phyloP scores from a whole-genome alignment of 805 yeast species.

The Myxozyma neotropica region DNA sequence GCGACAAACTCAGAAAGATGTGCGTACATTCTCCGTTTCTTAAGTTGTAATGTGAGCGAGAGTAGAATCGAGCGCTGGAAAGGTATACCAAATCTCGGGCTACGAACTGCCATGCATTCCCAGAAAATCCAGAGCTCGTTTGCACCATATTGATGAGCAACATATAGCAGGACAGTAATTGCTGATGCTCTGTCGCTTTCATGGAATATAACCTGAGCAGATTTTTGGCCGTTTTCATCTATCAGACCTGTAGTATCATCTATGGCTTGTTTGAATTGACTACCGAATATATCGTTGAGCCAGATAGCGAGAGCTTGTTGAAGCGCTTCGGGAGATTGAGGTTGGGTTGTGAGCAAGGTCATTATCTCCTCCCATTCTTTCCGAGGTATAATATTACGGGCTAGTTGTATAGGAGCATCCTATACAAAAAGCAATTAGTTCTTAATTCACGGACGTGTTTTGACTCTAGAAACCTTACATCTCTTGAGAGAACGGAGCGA shows the following conservation, averaged over 20 bases:
- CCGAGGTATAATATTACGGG: neutral
- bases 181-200: neutral
- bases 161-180: neutral
- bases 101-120: neutral
- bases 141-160: slow-evolving; percentile 1
- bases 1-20: slow-evolving; percentile 3
- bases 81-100: neutral
- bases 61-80: neutral
- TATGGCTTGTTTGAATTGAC: neutral
- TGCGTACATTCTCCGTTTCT: neutral
- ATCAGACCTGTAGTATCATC: neutral
- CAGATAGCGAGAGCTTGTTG: neutral
- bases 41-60: neutral
- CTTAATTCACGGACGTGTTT: too few relatives aligned
- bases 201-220: neutral
- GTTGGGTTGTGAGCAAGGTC: neutral
- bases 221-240: neutral
- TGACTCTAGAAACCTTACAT: too few relatives aligned
- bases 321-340: neutral
- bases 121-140: slow-evolving; percentile 1
- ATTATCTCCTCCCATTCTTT: neutral
- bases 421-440: too few relatives aligned
- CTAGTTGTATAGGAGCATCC: neutral
- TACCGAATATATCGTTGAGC: neutral
- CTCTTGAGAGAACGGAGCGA: too few relatives aligned